Conservation (phyloP, 176 grass and related monocot genomes). For the Neostapfia colusana region DNA sequence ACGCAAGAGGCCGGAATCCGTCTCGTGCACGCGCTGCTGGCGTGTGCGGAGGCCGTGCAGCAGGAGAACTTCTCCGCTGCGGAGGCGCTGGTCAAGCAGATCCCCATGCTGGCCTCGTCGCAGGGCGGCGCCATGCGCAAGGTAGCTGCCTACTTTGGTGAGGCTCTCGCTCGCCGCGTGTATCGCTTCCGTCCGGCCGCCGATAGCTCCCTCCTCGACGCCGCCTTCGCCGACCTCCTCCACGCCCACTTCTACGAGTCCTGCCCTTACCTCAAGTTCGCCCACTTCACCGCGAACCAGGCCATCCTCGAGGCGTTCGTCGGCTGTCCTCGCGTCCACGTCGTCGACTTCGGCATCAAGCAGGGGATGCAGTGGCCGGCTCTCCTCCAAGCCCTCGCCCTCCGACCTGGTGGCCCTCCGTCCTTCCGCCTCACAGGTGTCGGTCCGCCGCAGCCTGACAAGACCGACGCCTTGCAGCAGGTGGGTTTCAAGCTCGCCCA, state of each 20-base stretch:
- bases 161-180: constrained; percentile 80
- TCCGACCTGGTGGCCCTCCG: constrained; percentile 71
- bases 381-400: constrained; percentile 83
- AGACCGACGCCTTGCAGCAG: constrained; percentile 79
- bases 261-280: constrained; percentile 97
- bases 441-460: constrained; percentile 75
- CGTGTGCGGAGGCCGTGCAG: constrained; percentile 84
- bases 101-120: constrained; percentile 71
- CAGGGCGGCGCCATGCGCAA: constrained; percentile 95
- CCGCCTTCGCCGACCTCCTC: constrained; percentile 77
- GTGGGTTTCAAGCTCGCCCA: constrained; percentile 84
- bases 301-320: constrained; percentile 93
- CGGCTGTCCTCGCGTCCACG: constrained; percentile 79
- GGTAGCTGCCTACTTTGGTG: constrained; percentile 87
- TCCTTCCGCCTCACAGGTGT: constrained; percentile 87
- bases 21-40: constrained; percentile 80
- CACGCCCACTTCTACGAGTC: constrained; percentile 96
- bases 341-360: constrained; percentile 93
- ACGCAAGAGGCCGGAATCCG: constrained; percentile 88
- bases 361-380: constrained; percentile 99
- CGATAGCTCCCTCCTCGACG: constrained; percentile 64
- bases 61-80: constrained; percentile 81
- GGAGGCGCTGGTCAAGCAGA: constrained; percentile 78
- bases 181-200: constrained; percentile 51
- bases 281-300: constrained; percentile 99